Percentiles rank a stretch among this genome's conserved stretches.
These are phyloP conservation scores for Crithidia bombi DNA, from an alignment of 208 protist genomes.

Conservation along the genomic window DNA sequence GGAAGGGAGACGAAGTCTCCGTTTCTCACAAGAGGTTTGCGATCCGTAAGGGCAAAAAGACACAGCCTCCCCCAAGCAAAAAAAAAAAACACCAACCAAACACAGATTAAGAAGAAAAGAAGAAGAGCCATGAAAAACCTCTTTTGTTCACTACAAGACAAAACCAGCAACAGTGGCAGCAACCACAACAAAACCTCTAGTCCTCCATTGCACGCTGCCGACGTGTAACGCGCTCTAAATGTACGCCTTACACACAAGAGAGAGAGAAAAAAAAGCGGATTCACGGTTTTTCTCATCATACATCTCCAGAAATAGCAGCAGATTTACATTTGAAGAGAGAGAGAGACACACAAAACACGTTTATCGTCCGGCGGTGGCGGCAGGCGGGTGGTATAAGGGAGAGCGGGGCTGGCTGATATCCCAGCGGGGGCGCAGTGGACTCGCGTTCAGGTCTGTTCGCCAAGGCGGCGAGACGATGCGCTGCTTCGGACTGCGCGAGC, in stretches of 20 bases:
- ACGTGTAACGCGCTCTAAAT: no score
- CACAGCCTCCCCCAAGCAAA: slow-evolving; percentile 2
- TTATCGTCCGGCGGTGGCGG: neutral
- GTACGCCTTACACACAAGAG: slow-evolving; percentile 1
- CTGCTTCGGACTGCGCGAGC: slow-evolving; percentile 21
- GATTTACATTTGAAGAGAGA: no score
- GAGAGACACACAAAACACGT: slow-evolving; percentile 5
- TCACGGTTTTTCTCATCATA: no score
- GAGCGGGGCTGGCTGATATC: slow-evolving; percentile 57
- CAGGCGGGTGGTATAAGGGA: slow-evolving; percentile 25
- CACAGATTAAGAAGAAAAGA: slow-evolving; percentile 15
- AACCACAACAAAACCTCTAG: slow-evolving; percentile 9
- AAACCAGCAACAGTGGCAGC: no score
- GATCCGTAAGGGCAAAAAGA: slow-evolving; percentile 1
- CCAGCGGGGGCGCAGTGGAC: slow-evolving; percentile 58
- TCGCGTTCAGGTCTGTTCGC: slow-evolving; percentile 72
- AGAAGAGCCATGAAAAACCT: slow-evolving; percentile 5
- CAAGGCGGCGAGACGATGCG: slow-evolving; percentile 62
- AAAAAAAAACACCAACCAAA: neutral
- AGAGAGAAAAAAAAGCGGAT: slow-evolving; percentile 21
- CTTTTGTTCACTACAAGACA: neutral
- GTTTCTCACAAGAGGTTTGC: no score
- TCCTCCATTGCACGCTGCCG: no score
- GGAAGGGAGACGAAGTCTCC: no score
- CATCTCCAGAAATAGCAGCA: no score